Percentiles rank a stretch among this genome's conserved stretches.
Evolutionary conservation across 2,329 filamentous ascomycete species (phyloP).

Genomic region (Colletotrichum sidae): DNA sequence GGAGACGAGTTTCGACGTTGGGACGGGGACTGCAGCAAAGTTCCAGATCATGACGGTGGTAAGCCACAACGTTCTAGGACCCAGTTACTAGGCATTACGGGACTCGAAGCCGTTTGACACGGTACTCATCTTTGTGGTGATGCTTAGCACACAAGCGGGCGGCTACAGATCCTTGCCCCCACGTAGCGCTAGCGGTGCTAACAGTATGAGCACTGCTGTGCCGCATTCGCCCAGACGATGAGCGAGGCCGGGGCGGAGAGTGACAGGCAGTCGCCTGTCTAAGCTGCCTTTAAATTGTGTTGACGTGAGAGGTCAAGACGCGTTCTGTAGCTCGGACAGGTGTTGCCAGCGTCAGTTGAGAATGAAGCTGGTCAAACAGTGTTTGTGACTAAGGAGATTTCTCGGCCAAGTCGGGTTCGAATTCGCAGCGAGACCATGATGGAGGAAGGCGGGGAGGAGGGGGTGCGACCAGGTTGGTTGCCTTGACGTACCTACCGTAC

Average conservation of each 20-base stretch:
- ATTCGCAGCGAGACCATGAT: no score
- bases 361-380: no score
- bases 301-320: conserved; percentile 19
- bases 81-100: no score
- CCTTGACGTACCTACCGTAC: no score
- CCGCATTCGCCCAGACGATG: conserved; percentile 23
- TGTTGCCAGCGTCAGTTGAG: no score
- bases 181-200: conserved; percentile 12
- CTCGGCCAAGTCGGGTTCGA: no score
- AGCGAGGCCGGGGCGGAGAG: conserved; percentile 13
- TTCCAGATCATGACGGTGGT: conserved; percentile 20
- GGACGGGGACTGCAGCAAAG: conserved; percentile 26
- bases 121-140: conserved; percentile 1
- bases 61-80: no score
- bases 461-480: no score
- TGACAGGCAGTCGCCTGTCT: conserved; percentile 20
- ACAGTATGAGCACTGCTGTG: conserved; percentile 17
- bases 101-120: no score
- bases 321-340: no score
- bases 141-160: conserved; percentile 16
- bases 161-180: conserved; percentile 20
- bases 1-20: conserved; percentile 17
- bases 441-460: no score
- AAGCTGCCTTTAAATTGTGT: not conserved
- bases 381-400: no score